Base-by-base conservation (phyloP, 495 filamentous ascomycete species). In the Tetracladium marchalianum region DNA sequence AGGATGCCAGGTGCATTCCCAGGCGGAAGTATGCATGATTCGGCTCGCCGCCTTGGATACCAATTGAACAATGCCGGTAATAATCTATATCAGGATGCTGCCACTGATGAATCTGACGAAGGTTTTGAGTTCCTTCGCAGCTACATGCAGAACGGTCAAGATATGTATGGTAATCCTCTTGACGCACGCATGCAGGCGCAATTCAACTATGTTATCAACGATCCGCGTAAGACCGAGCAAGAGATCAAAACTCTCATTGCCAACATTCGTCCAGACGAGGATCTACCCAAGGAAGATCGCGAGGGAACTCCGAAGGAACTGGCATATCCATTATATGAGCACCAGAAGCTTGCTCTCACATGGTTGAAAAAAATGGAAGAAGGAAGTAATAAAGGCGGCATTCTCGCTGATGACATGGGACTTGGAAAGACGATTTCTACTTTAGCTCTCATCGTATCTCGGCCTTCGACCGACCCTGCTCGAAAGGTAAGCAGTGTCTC, bases 381-480 rank as follows among this genome's bases (percentile, higher is more conserved):
- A 39, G 77, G 82, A 11, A 71, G 66, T 3, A 84, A 84, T 47
- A 87, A 83, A 53, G 89, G 89, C 33, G 88, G 87, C 10, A 87
- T 95, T 51, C 72, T 92, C 39, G 88, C 85, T 4, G 87, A 94
- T 58, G 87, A 90, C 41, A 98, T 98, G 92, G 92, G 92, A 10
- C 71, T 98, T 9, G 92, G 92, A 16, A 98, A 98, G 67, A 98
- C 92, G 1, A 84, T 98, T 39, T 85, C 90, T 51, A 79, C 87
- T 12, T 70, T 98, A 17, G 81, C 92, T 1, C 72, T 98, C 31
- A 85, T 98, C 50, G 71, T 90, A 1, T 74, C 79, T n/a, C 71
- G 79, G 19, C 79, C 74, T 11, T 81, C 87, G 0, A 54, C 62
- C 1, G 75, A 89, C 56, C 66, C 64, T n/a, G 55, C 66, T 8